Evolutionary conservation across 306 rosid species (phyloP), one percentile per base, ranked within the genome.

Genomic region (Ziziphus jujuba): DNA sequence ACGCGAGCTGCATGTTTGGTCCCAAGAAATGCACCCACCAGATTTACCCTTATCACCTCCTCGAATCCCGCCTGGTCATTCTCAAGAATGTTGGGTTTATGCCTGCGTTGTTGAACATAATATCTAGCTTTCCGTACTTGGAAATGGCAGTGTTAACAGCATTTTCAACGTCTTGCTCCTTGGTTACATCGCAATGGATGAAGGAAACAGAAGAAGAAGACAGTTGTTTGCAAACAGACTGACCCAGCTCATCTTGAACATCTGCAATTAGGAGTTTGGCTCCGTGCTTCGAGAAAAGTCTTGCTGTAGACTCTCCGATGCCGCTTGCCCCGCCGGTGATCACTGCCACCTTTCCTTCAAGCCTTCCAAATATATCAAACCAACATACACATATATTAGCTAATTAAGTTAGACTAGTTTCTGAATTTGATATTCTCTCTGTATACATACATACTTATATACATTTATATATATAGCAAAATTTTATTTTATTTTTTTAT

Each of bases 41-140:
- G 17, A 49, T 85, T 88, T 0, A 83, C 75, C 0, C 49, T 53
- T 0, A 80, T 10, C 9, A 88, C 85, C 38, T 34, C 15, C 64
- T 88, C 77, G 19, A 88, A 88, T 2, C 72, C 77, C 0, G 62
- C 68, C 33, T 40, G 56, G 9, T 59, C 43, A 8, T 44, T 57
- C 4, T 79, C 84, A 0, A 72, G 14, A 9, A 88, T 80, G 77
- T 10, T 60, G 33, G 57, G 54, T n/a, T 79, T 69, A 72, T 35
- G 2, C 82, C 91, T 0, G 91, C 89, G 5, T 88, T 88, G 65
- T 83, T 88, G 47, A 69, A 56, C 91, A 88, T 83, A 59, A 85
- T 83, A 35, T 88, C 95, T 0, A 85, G 80, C 71, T 74, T 78
- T 7, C 89, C 95, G 1, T 80, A 47, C 20, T 74, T 58, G 13